Base-by-base conservation (phyloP, 441 rosid genomes). In the Gossypium lobatum region DNA sequence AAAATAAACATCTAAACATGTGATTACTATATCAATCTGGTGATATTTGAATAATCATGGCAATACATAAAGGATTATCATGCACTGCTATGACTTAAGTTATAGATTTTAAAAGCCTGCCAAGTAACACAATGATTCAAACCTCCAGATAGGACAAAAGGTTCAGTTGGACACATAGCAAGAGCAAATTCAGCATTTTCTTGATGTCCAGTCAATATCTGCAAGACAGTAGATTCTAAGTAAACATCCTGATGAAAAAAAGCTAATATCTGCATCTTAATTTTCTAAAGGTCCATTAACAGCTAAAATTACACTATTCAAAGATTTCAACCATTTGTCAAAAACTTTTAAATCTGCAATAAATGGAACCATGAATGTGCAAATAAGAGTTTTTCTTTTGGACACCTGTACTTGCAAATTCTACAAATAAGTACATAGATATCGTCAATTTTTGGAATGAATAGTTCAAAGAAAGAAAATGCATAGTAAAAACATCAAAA, bases 101-200 rank as follows among this genome's bases (percentile, higher is more conserved):
- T 11, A 55, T 37, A 74, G 46, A 26, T n/a, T 50, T 52, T 50
- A 26, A 26, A 68, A 68, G 21, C 18, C 21, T 25, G 13, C 20
- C 4, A 68, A 26, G 72, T 25, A 67, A 67, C 6, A 66, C 21
- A 64, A 31, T 1, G 59, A 58, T 46, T 6, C 20, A 62, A 90
- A 90, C 96, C 96, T 89, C 93, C 96, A 83, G 96, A 91, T 61
- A 91, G 93, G 60, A 89, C 92, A 80, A 78, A 87, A 14, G 96
- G 91, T 70, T 90, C 93, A 60, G 87, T 83, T 69, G 88, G 91
- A 77, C 93, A 85, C 95, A 90, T 88, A 26, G 95, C 90, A 71
- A 90, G 91, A 80, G 95, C 95, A 81, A 88, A 90, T 79, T 90
- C 95, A 17, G 96, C 96, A 89, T 87, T 83, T 76, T 91, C 96